Percentiles rank a stretch among this genome's conserved stretches.
phyloP scores from a whole-genome alignment of 192 early-diverging fungal genomes.

The Backusella circina region DNA sequence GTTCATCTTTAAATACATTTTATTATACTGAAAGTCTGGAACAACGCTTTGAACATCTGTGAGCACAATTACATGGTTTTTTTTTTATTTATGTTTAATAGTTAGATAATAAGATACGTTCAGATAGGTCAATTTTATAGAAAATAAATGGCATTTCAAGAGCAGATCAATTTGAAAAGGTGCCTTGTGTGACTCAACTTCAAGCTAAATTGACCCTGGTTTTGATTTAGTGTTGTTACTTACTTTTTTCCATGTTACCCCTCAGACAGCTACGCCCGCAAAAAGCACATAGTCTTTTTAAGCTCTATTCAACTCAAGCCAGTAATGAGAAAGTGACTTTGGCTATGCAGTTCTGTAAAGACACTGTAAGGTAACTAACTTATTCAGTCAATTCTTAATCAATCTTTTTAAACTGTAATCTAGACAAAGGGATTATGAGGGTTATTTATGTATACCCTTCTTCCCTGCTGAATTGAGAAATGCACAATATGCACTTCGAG shows the following conservation, averaged over 20 bases:
- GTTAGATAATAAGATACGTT: too few relatives aligned
- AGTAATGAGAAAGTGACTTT: not conserved
- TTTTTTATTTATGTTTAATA: too few relatives aligned
- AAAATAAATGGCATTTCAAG: too few relatives aligned
- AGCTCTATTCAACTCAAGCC: not conserved
- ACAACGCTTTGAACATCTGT: too few relatives aligned
- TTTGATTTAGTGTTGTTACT: not conserved
- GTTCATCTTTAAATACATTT: too few relatives aligned
- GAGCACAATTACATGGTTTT: too few relatives aligned
- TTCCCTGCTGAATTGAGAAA: slow-evolving; percentile 62
- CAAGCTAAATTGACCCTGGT: not conserved
- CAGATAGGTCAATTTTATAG: too few relatives aligned
- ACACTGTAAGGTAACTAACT: slow-evolving; percentile 12
- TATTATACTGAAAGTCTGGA: too few relatives aligned
- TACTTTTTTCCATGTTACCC: not conserved
- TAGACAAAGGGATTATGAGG: slow-evolving; percentile 71
- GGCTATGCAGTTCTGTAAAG: slow-evolving; percentile 16
- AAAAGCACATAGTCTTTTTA: not conserved
- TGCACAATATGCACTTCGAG: slow-evolving; percentile 74
- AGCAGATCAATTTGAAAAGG: too few relatives aligned
- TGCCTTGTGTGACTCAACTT: not conserved
- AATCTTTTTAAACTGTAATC: not conserved
- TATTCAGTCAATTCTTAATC: not conserved
- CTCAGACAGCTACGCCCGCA: not conserved
- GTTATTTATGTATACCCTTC: slow-evolving; percentile 76